Evolutionary conservation across 2,329 filamentous ascomycete species (phyloP).

Genomic region (Fusarium chlamydosporum): DNA sequence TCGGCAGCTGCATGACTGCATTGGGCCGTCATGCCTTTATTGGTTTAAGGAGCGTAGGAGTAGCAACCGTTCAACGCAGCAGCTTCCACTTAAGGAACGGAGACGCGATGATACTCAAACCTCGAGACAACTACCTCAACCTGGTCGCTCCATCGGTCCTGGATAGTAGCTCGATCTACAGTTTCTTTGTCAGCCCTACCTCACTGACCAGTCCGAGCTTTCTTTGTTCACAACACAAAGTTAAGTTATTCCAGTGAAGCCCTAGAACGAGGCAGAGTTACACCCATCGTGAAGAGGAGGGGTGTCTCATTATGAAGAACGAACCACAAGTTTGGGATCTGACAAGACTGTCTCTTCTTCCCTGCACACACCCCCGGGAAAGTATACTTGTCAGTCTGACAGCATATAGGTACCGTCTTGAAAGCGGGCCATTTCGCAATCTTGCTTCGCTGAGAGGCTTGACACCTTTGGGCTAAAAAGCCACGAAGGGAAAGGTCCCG

Average conservation of each 20-base stretch:
- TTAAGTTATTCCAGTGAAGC: constrained; percentile 25
- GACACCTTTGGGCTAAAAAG: background rate
- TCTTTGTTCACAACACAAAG: background rate
- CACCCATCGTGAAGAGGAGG: constrained; percentile 6
- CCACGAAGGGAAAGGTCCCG: constrained; percentile 16
- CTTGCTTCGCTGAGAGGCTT: constrained; percentile 6
- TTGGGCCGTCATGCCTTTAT: constrained; percentile 18
- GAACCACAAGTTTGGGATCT: constrained; percentile 30
- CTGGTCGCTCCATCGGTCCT: constrained; percentile 6
- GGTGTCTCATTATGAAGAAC: constrained; percentile 2
- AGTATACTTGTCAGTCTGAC: constrained; percentile 44
- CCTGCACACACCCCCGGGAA: constrained; percentile 4
- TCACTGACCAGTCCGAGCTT: background rate
- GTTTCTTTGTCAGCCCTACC: constrained; percentile 37
- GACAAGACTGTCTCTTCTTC: constrained; percentile 5
- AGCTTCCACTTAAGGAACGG: constrained; percentile 7
- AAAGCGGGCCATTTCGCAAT: constrained; percentile 5
- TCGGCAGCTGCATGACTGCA: constrained; percentile 43
- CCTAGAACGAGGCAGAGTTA: constrained; percentile 38
- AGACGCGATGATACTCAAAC: background rate
- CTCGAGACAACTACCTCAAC: background rate
- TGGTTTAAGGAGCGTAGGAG: constrained; percentile 10
- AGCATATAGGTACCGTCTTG: constrained; percentile 31
- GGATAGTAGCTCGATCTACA: background rate
- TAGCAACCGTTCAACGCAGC: constrained; percentile 7